Base-by-base conservation (phyloP, 2,329 filamentous ascomycete species). In the Venturia nashicola region DNA sequence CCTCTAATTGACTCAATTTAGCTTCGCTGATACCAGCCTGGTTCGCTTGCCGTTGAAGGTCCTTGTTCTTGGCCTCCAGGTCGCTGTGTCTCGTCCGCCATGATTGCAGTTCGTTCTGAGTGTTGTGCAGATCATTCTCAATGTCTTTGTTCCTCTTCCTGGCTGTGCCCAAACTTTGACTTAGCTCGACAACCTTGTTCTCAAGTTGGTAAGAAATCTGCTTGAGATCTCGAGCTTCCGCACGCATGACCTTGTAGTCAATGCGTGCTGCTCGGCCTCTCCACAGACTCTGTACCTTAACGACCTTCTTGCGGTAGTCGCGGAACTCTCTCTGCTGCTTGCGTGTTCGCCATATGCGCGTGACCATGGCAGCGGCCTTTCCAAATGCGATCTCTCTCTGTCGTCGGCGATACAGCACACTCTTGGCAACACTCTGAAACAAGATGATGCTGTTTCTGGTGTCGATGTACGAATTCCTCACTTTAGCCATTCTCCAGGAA, bases 131-230 rank as follows among this genome's bases (percentile, higher is more conserved):
- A 76, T 97, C 92, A 43, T 84, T 87, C 69, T 89, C 82, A 66
- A 99, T 82, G 65, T 84, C 84, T 81, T 96, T 97, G 83, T 99
- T 99, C 78, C 96, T 90, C 67, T 87, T 85, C 80, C 96, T 96
- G 83, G 96, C 88, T 11, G 91, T 87, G 68, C 94, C 92, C 70
- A 99, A 78, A 61, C 88, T 90, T 76, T 99, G 94, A 1, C 94
- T 99, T 71, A 99, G 83, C 79, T 99, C 94, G 67, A 99, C 91
- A 67, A 99, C 94, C 85, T 99, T 99, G 83, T 99, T 97, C 76
- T 99, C 94, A 70, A 99, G 81, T 81, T 96, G 97, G 82, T 99
- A 99, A 2, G 94, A 97, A 70, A 99, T 99, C 77, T 97, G 93
- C 82, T 97, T 97, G 75, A 99, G 84, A 79, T 99, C 95, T 72